Conservation (phyloP, 768 basidiomycete genomes). For the Naganishia randhawae region DNA sequence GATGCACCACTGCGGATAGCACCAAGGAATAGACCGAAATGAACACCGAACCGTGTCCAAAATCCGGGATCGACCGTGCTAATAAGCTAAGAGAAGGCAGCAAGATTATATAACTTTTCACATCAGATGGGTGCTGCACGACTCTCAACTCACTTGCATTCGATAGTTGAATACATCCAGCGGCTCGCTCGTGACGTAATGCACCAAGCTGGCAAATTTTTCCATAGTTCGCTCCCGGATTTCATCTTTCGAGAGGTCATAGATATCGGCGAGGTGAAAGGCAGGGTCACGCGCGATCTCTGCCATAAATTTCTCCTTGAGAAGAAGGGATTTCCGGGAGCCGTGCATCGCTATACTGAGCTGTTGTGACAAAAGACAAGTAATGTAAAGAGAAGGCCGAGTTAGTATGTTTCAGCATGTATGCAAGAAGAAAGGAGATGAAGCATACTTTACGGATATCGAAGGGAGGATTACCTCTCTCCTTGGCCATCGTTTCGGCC, state of each 20-base stretch:
- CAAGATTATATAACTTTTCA: background rate
- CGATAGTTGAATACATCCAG: slow-evolving; percentile 51
- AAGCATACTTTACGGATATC: slow-evolving; percentile 38
- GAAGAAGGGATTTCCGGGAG: slow-evolving; percentile 43
- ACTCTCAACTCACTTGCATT: slow-evolving; percentile 49
- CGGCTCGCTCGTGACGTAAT: slow-evolving; percentile 53
- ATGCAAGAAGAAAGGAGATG: background rate
- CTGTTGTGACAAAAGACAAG: background rate
- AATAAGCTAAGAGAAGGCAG: slow-evolving; percentile 33
- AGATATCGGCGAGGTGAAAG: slow-evolving; percentile 52
- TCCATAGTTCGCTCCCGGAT: slow-evolving; percentile 53
- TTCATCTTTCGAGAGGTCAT: slow-evolving; percentile 51
- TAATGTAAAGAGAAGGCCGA: background rate
- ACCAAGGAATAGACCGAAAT: slow-evolving; percentile 52
- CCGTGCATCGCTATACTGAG: slow-evolving; percentile 50
- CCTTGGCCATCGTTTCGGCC: slow-evolving; percentile 48
- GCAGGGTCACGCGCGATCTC: slow-evolving; percentile 52
- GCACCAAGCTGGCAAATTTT: slow-evolving; percentile 52
- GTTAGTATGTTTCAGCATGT: background rate
- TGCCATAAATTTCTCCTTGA: slow-evolving; percentile 51
- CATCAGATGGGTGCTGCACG: no score
- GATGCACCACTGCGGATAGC: slow-evolving; percentile 52
- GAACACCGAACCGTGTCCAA: slow-evolving; percentile 53
- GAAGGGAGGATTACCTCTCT: slow-evolving; percentile 48
- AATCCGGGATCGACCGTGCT: slow-evolving; percentile 52